Conservation (phyloP, 208 protist genomes). For the Porcisia deanei region DNA sequence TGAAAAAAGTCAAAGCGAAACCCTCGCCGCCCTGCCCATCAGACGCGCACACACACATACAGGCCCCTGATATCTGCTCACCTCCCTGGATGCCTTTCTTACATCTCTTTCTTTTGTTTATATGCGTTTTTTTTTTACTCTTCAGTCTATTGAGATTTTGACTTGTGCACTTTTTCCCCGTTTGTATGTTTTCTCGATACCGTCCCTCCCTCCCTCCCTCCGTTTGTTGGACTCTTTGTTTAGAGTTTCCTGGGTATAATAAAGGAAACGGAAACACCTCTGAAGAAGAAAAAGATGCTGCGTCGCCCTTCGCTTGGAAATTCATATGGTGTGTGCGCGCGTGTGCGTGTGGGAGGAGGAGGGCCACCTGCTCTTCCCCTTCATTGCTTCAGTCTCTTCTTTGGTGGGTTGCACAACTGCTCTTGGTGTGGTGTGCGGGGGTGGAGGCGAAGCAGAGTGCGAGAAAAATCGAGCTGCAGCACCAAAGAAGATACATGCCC, state of each 20-base stretch:
- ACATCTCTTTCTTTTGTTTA: no score
- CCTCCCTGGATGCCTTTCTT: no score
- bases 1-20: no score
- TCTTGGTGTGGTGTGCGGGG: background rate
- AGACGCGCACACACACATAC: slow-evolving; percentile 3
- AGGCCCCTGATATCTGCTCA: background rate
- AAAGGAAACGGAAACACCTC: background rate
- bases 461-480: background rate
- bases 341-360: background rate
- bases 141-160: no score
- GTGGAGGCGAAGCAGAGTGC: background rate
- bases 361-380: background rate
- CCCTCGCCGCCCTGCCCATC: background rate
- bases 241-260: background rate
- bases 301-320: background rate
- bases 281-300: background rate
- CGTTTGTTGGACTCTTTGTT: background rate
- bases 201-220: no score
- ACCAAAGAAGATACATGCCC: background rate
- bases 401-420: background rate
- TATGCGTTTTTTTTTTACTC: no score
- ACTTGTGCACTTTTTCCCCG: no score
- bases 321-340: background rate
- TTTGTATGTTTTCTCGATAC: no score
- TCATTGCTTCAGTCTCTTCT: background rate